Conservation (phyloP, 78 protist genomes). For the Protostelium mycophagum region DNA sequence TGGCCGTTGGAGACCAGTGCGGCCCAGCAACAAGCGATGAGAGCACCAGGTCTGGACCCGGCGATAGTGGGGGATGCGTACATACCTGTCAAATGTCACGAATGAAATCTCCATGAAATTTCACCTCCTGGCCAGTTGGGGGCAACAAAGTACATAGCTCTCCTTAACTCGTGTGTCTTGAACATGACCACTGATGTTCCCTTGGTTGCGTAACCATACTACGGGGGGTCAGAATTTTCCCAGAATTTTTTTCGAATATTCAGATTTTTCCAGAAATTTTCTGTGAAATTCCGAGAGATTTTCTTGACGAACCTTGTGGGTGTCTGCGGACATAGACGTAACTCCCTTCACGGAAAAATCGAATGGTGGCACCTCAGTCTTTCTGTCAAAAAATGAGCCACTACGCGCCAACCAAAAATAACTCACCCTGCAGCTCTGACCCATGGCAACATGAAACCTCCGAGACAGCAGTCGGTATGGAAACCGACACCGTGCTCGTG, state of each 20-base stretch:
- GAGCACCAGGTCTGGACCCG: constrained; percentile 83
- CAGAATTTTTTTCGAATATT: not conserved
- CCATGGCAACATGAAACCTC: constrained; percentile 81
- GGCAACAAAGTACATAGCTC: constrained; percentile 33
- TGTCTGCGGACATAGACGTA: constrained; percentile 79
- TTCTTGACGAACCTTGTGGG: constrained; percentile 69
- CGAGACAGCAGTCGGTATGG: constrained; percentile 84
- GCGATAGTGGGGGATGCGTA: constrained; percentile 86
- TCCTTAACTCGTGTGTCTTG: constrained; percentile 24
- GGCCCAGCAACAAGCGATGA: constrained; percentile 89
- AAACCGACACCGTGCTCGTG: constrained; percentile 49
- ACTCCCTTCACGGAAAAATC: constrained; percentile 81
- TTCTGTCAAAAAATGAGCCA: not conserved
- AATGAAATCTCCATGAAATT: not conserved
- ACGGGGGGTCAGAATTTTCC: not conserved
- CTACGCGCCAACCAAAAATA: not conserved
- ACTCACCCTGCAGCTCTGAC: constrained; percentile 45
- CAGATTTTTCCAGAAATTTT: not conserved
- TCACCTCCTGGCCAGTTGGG: constrained; percentile 50
- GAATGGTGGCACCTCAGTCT: constrained; percentile 44
- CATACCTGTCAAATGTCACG: constrained; percentile 56
- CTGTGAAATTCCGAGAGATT: too few relatives aligned
- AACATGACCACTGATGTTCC: constrained; percentile 77
- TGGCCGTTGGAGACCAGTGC: constrained; percentile 70
- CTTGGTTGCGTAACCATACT: constrained; percentile 87